Conservation (phyloP, 2,329 filamentous ascomycete genomes). For the Cladorrhinum sp. region DNA sequence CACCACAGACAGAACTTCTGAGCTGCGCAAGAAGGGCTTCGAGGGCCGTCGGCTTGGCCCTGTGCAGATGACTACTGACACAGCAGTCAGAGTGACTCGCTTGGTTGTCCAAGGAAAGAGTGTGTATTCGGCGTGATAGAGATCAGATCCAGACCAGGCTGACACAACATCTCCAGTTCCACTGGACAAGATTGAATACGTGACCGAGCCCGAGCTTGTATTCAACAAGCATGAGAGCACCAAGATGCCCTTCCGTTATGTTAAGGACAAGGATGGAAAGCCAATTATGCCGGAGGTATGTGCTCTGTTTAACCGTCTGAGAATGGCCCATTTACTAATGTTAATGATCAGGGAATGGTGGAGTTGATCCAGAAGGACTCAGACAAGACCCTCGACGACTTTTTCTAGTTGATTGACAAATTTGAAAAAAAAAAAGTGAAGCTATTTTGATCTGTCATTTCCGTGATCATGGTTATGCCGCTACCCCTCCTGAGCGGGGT, state of each 20-base stretch:
- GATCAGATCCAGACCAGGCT: background rate
- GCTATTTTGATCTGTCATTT: background rate
- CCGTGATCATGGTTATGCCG: background rate
- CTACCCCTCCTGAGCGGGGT: constrained; percentile 16
- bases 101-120: constrained; percentile 82
- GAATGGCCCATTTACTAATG: constrained; percentile 1
- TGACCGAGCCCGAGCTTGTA: constrained; percentile 85
- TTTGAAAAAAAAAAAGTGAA: background rate
- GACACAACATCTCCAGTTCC: constrained; percentile 52
- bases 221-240: constrained; percentile 92
- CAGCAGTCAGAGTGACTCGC: constrained; percentile 88
- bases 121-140: constrained; percentile 35
- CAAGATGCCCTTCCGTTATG: constrained; percentile 97
- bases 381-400: constrained; percentile 84
- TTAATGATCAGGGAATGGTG: constrained; percentile 75
- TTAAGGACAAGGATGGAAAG: constrained; percentile 68
- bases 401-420: constrained; percentile 55
- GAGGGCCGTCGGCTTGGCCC: constrained; percentile 81
- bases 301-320: constrained; percentile 6
- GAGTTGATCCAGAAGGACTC: constrained; percentile 91
- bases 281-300: constrained; percentile 89
- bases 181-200: constrained; percentile 73
- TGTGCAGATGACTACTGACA: constrained; percentile 98
- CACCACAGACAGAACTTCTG: constrained; percentile 79
- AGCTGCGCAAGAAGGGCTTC: constrained; percentile 91